Evolutionary conservation across 768 basidiomycete genomes (phyloP), one percentile per base, ranked within the genome.

Genomic region (Exsudoporus frostii): DNA sequence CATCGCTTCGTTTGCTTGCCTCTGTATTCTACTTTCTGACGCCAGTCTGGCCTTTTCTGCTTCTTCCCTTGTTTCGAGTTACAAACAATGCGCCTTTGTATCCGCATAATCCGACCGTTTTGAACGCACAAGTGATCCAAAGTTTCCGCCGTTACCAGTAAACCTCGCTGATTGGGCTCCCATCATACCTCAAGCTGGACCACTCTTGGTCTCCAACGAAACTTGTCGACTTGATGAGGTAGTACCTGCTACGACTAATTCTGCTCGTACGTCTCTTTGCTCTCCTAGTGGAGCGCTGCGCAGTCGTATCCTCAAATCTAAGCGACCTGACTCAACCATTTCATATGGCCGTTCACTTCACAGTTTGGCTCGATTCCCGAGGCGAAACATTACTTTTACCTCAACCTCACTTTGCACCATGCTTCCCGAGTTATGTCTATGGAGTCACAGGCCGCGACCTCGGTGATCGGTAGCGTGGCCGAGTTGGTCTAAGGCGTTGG

Each of bases 401-500:
- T n/a, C 22, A 5, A 25, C 17, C 24, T n/a, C 17, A 22, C 3
- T 22, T 11, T 8, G 17, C 7, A 20, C 38, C 5, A 17, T 3
- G 8, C 8, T 10, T n/a, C 10, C 10, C 4, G 17, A 7, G 7
- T 19, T 19, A 40, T 24, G 30, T 14, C 22, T 33, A 50, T 48
- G 0, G 10, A 9, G 14, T 11, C 30, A 46, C 48, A 40, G 19
- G 0, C 1, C 7, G 4, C 39, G 1, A 0, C 1, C 0, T 50
- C 56, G 57, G 33, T 53, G 69, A 63, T 73, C 57, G 77, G 77
- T 76, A 83, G 81, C 80, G 83, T 88, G 86, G 84, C 86, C 86
- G 86, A 88, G 86, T 86, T 74, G 86, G 85, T 87, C 85, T 87
- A 88, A 88, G 86, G 86, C 84, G 86, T 88, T 86, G 85, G 86